phyloP scores from a whole-genome alignment of 345 rosid species.

The Pistacia vera region DNA sequence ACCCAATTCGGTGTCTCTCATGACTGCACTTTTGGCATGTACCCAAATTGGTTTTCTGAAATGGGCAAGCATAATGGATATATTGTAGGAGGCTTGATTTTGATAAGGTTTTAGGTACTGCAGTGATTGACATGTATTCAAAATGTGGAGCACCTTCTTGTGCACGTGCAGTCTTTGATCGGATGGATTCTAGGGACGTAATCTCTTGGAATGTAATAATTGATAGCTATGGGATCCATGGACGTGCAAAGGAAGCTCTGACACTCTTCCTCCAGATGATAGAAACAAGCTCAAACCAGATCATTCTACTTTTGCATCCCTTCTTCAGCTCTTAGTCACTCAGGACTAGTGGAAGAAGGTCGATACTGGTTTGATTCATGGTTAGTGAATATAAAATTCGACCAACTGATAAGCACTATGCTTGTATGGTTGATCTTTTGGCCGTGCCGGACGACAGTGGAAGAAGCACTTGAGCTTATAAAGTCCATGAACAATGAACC shows the following conservation, averaged over 20 bases:
- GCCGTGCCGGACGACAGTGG: slow-evolving; percentile 72
- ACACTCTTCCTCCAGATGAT: slow-evolving; percentile 55
- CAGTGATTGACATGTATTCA: slow-evolving; percentile 69
- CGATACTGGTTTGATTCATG: slow-evolving; percentile 59
- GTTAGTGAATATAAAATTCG: slow-evolving; percentile 41
- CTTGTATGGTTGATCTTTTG: slow-evolving; percentile 72
- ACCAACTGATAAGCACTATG: slow-evolving; percentile 66
- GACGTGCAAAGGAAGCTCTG: slow-evolving; percentile 62
- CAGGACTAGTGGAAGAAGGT: slow-evolving; percentile 67
- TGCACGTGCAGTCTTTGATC: slow-evolving; percentile 52
- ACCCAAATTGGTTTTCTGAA: slow-evolving; percentile 62
- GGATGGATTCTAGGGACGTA: slow-evolving; percentile 46
- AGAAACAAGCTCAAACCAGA: slow-evolving; percentile 50
- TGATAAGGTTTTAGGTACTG: slow-evolving; percentile 48
- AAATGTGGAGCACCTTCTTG: slow-evolving; percentile 62
- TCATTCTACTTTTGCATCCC: slow-evolving; percentile 67
- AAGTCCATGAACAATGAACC: slow-evolving; percentile 45
- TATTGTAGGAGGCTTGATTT: slow-evolving; percentile 46
- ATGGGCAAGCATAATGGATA: slow-evolving; percentile 53
- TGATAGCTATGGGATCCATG: slow-evolving; percentile 69
- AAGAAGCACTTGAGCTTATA: slow-evolving; percentile 62
- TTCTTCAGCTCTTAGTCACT: slow-evolving; percentile 80
- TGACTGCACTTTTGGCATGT: slow-evolving; percentile 56
- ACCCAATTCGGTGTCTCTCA: slow-evolving; percentile 59
- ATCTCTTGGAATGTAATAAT: slow-evolving; percentile 77